phyloP scores from a whole-genome alignment of 306 rosid species.

The Sophora flavescens region DNA sequence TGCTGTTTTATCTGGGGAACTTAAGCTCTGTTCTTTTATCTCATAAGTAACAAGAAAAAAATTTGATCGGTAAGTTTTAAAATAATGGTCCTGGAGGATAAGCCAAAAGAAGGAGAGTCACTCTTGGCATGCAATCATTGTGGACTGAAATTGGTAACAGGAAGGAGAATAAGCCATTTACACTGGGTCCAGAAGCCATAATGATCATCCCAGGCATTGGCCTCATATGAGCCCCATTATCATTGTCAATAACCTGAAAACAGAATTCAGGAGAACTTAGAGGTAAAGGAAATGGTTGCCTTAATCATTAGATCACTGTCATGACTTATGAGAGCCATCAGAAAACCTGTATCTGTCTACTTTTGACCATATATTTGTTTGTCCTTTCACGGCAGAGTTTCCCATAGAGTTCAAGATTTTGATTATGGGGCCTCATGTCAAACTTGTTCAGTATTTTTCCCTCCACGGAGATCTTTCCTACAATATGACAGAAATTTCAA shows the following conservation, averaged over 20 bases:
- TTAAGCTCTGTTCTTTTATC: neutral
- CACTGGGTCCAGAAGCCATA: constrained; percentile 59
- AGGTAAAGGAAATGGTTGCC: constrained; percentile 22
- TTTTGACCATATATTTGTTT: constrained; percentile 68
- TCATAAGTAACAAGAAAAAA: neutral
- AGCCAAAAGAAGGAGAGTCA: neutral
- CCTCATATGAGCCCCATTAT: constrained; percentile 78
- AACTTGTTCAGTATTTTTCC: constrained; percentile 79
- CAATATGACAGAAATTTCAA: constrained; percentile 37
- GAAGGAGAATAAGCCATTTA: constrained; percentile 49
- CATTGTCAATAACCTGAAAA: constrained; percentile 78
- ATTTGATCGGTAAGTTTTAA: neutral
- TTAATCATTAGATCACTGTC: constrained; percentile 7
- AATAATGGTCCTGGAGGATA: neutral
- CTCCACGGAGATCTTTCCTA: constrained; percentile 79
- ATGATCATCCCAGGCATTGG: constrained; percentile 85
- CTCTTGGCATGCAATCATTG: constrained; percentile 6
- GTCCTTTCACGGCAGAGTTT: constrained; percentile 92
- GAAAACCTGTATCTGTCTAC: constrained; percentile 88
- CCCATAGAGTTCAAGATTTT: constrained; percentile 79
- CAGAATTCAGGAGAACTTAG: constrained; percentile 42
- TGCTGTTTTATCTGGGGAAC: neutral
- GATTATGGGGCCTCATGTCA: constrained; percentile 85
- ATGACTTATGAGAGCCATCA: constrained; percentile 33
- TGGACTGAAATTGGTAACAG: constrained; percentile 3